A percentile compares a stretch with the other conserved stretches of the same genome.
phyloP scores from a whole-genome alignment of 805 yeast genomes.

The Saccharomycopsis javanensis region DNA sequence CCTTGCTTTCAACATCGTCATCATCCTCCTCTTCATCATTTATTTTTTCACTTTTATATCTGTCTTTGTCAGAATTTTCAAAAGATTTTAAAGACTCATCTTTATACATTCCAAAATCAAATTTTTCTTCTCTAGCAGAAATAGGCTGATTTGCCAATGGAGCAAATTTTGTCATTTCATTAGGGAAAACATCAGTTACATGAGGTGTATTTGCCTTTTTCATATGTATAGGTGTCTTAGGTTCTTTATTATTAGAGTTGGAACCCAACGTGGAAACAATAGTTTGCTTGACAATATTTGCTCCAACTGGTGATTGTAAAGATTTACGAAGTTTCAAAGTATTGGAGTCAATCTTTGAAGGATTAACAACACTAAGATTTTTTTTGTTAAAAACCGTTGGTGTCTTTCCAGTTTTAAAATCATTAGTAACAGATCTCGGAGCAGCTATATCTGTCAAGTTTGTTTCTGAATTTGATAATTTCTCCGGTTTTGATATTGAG shows the following conservation, averaged over 20 bases:
- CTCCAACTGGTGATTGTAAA: constrained; percentile 13
- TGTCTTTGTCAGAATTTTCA: neutral
- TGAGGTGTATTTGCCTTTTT: constrained; percentile 22
- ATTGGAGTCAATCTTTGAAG: neutral
- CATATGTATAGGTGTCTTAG: constrained; percentile 17
- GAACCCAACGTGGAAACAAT: constrained; percentile 2
- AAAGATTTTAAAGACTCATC: constrained; percentile 9
- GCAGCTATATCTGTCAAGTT: neutral
- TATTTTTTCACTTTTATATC: neutral
- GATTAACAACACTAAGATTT: neutral
- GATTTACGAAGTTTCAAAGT: constrained; percentile 8
- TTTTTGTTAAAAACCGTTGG: constrained; percentile 1
- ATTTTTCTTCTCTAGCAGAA: constrained; percentile 37
- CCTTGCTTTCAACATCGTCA: constrained; percentile 27
- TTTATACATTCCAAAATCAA: constrained; percentile 24
- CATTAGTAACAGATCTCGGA: neutral
- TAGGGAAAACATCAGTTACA: constrained; percentile 42
- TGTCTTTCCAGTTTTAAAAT: neutral
- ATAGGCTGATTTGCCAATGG: constrained; percentile 44
- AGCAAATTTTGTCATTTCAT: constrained; percentile 37
- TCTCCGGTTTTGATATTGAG: neutral
- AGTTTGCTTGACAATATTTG: constrained; percentile 17
- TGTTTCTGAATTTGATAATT: neutral
- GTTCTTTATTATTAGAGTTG: constrained; percentile 8
- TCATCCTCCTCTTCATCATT: constrained; percentile 19